Evolutionary conservation across 2,329 filamentous ascomycete genomes (phyloP), one percentile per base, ranked within the genome.

Genomic region (Colletotrichum godetiae): DNA sequence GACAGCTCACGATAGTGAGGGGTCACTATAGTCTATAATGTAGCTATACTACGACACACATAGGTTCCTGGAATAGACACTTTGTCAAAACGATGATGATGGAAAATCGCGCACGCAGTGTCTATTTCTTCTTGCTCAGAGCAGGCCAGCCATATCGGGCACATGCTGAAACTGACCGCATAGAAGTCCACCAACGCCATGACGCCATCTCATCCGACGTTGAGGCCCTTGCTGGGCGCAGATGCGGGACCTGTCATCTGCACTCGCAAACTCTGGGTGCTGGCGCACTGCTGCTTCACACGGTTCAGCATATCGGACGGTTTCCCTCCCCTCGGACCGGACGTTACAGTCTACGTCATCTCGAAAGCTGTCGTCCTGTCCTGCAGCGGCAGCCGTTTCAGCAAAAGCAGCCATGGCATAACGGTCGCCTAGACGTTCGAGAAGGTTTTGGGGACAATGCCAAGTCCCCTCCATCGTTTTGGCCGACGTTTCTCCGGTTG

Each of bases 21-120:
- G 13, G 29, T 15, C 42, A 24, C n/a, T 61, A 53, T 72, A 73
- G 70, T 73, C 67, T 70, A 65, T 61, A 73, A 73, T 73, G 67
- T 66, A 73, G 67, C 67, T 31, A 55, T 66, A 61, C 70, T 73
- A 61, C 70, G 8, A 42, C 37, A 57, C 29, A 70, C 61, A 65
- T 65, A 70, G 59, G 60, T 37, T 55, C 61, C 52, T 63, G n/a
- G 67, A 70, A 65, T 73, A 73, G 55, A 61, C 67, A 58, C 11
- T 3, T 56, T 33, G 46, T 64, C 59, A 12, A 13, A 49, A 15
- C 7, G 53, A 46, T 46, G 46, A 69, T 7, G 15, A 57, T n/a
- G 11, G 12, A 15, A 24, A 13, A 19, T 7, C 24, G 11, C 27
- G 46, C 11, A 24, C 19, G 7, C 42, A 3, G 42, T 49, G 19